A percentile compares a stretch with the other conserved stretches of the same genome.
Conservation (phyloP, 208 protist genomes). For the Trypanosoma melophagium region DNA sequence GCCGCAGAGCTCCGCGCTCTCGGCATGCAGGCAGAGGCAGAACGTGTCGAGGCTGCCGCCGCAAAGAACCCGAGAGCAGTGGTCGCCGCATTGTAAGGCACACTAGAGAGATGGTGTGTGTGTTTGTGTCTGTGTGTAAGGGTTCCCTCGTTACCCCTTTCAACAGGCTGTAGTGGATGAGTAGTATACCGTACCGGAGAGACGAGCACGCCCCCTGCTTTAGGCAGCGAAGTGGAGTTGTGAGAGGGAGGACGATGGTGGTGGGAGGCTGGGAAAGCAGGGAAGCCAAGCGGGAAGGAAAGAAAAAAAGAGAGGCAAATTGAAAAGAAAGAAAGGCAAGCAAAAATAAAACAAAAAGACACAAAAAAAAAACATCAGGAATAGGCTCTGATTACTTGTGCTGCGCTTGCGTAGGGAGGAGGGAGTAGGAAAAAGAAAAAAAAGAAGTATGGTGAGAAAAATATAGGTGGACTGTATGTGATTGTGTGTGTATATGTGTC, state of each 20-base stretch:
- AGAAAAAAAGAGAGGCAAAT: neutral
- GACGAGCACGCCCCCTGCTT: too few species aligned
- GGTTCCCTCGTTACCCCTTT: neutral
- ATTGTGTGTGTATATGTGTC: neutral
- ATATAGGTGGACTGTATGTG: neutral
- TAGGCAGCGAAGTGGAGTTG: neutral
- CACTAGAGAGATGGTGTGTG: neutral
- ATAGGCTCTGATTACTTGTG: neutral
- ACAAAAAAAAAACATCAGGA: neutral
- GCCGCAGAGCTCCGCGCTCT: conserved; percentile 62
- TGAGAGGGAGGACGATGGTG: neutral
- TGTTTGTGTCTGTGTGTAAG: neutral
- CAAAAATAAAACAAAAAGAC: neutral
- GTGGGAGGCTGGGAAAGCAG: neutral
- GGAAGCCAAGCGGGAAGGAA: neutral
- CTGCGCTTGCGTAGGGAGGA: neutral
- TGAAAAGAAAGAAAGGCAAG: neutral
- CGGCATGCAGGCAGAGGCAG: conserved; percentile 67
- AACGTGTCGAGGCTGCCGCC: conserved; percentile 59
- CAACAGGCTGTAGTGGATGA: too few species aligned
- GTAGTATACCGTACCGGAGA: too few species aligned
- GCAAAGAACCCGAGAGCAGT: conserved; percentile 62
- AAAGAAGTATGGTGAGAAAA: neutral
- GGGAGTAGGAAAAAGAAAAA: neutral
- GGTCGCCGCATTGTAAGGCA: conserved; percentile 35